Base-by-base conservation (phyloP, 495 filamentous ascomycete genomes). In the Talaromyces adpressus region DNA sequence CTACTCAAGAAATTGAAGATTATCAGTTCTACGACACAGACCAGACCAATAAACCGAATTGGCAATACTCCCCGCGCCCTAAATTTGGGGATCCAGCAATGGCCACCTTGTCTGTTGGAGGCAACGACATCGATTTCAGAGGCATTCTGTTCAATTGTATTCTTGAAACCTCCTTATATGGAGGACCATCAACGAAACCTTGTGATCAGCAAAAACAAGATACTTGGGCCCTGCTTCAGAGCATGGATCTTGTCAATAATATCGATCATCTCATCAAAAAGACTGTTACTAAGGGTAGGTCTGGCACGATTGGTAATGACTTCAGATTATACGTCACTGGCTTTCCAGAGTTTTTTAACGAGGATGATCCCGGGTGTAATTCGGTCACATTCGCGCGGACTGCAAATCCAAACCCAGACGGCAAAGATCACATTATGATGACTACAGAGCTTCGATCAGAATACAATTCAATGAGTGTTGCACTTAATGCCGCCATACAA, bases 381-480 rank as follows among this genome's bases (percentile, higher is more conserved):
- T 64, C 52, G 3, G 64, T 66, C 7, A 66, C 64, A 11, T 66
- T 66, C 49, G 64, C 64, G 2, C 2, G 64, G 16, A 64, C 32
- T 30, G 64, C 64, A n/a, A 66, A 66, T 54, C 64, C 64, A 18
- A 34, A 30, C 7, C 32, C 51, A 12, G 64, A 66, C 36, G 62
- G 64, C 16, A 64, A 66, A 23, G 8, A 59, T 18, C 64, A 66
- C 32, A 61, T 16, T 39, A 25, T 53, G 29, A 59, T 66, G 62
- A 64, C 64, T 16, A 51, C 11, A 41, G 61, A 27, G 12, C 11
- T 66, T 5, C 62, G 64, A 14, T 11, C 58, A 23, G 64, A 66
- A 8, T 66, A 49, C 30, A 66, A 66, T 56, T 16, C 25, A 14
- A 66, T 66, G 64, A 64, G 29, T 27, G 9, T 47, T 4, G 36